Base-by-base conservation (phyloP, 2,329 filamentous ascomycete genomes). In the Xylariaceae sp. region DNA sequence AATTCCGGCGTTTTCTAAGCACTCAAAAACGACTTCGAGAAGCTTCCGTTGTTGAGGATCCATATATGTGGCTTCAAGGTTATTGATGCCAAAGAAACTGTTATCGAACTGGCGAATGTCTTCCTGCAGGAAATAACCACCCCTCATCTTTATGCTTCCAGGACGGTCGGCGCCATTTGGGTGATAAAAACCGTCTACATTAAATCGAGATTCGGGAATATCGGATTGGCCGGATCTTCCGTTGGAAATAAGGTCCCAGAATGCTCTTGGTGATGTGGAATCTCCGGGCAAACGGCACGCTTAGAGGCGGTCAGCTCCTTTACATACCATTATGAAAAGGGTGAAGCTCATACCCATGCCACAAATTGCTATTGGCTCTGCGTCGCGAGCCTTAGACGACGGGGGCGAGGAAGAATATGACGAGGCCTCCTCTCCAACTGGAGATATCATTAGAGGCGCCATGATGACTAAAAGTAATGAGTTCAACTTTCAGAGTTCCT, bases 21-120 rank as follows among this genome's bases (percentile, higher is more conserved):
- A 69, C 4, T 67, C 64, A 14, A 71, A 75, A 0, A 64, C 52
- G 0, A 67, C 58, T 37, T 75, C 74, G 2, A 76, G 63, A 0
- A 69, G 61, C 58, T 69, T 69, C 0, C 74, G 61, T 36, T 76
- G 74, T 24, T 67, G 60, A 0, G 76, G 74, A 41, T 78, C 76
- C 67, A 77, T 68, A 65, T 50, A 46, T 8, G 17, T n/a, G 3
- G 52, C 52, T 23, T 55, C 52, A 1, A 43, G 26, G 16, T 41
- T 44, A n/a, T 44, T 53, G 7, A 58, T 53, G 2, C 55, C 55
- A 12, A 58, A 58, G 31, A 58, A 58, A 4, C 12, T 11, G 19
- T 49, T 43, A 2, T 58, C 49, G 16, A 58, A 53, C 4, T 29
- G 12, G 3, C 50, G 50, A 7, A 33, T 14, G 16, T 58, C 56